These are phyloP conservation scores for Sporobolomyces pararoseus DNA, from an alignment of 768 basidiomycete genomes.

Conservation along the genomic window DNA sequence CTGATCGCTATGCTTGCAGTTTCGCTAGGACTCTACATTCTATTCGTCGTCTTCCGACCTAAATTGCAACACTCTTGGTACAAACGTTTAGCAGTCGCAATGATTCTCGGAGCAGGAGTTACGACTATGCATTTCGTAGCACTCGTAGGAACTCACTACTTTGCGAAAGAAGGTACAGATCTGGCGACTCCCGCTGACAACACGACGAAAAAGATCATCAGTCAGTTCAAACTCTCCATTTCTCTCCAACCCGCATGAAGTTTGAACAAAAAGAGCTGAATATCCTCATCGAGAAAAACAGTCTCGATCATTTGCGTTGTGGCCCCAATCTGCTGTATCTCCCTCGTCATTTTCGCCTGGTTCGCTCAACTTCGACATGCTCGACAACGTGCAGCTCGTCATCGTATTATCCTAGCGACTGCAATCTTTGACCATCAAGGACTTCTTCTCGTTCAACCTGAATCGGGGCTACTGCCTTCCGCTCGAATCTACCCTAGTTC, in stretches of 20 bases:
- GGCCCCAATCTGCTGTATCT: slow-evolving; percentile 37
- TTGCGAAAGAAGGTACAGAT: background rate
- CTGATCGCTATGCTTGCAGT: slow-evolving; percentile 36
- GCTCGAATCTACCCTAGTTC: slow-evolving; percentile 28
- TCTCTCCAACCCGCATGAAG: no score
- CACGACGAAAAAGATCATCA: slow-evolving; percentile 26
- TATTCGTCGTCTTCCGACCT: slow-evolving; percentile 40
- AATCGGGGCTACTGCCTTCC: slow-evolving; percentile 36
- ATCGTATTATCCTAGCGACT: slow-evolving; percentile 34
- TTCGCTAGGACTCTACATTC: slow-evolving; percentile 32
- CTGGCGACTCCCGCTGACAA: background rate
- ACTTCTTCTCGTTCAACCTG: slow-evolving; percentile 34
- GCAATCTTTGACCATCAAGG: slow-evolving; percentile 41
- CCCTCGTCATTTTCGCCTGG: slow-evolving; percentile 35
- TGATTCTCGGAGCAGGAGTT: slow-evolving; percentile 28
- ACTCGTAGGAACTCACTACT: slow-evolving; percentile 39
- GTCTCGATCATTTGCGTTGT: slow-evolving; percentile 40
- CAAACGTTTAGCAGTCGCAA: slow-evolving; percentile 35
- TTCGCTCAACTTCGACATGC: slow-evolving; percentile 31
- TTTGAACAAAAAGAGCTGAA: no score
- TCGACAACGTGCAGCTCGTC: slow-evolving; percentile 30
- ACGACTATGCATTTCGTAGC: slow-evolving; percentile 40
- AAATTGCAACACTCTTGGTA: slow-evolving; percentile 36
- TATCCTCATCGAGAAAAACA: no score
- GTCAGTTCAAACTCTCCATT: background rate